Conservation (phyloP, 768 basidiomycete genomes). For the Phylloporus sp. region DNA sequence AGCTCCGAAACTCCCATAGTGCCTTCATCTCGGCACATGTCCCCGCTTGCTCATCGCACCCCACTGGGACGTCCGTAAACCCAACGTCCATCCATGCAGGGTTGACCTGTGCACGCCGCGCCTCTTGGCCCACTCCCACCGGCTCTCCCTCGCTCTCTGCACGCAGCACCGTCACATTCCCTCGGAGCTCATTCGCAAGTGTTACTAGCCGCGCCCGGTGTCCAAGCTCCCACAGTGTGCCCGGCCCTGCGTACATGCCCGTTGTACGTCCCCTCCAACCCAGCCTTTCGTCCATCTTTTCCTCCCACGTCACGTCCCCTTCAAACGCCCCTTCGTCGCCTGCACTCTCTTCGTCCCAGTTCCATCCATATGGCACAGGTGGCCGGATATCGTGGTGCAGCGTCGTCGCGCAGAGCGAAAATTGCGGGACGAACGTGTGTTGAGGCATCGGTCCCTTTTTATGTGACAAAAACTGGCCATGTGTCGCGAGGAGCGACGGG, state of each 20-base stretch:
- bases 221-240: constrained; percentile 44
- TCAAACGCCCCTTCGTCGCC: constrained; percentile 33
- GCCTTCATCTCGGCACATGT: constrained; percentile 42
- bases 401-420: constrained; percentile 47
- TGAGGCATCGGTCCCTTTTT: constrained; percentile 44
- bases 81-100: constrained; percentile 60
- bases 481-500: constrained; percentile 35
- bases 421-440: constrained; percentile 43
- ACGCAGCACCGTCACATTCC: constrained; percentile 38
- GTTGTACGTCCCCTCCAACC: constrained; percentile 77
- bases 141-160: constrained; percentile 26
- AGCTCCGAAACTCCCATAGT: constrained; percentile 48
- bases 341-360: constrained; percentile 24
- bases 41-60: constrained; percentile 32
- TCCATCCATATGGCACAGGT: constrained; percentile 46
- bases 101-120: constrained; percentile 42
- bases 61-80: constrained; percentile 43
- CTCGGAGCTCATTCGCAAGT: constrained; percentile 37
- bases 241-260: constrained; percentile 46
- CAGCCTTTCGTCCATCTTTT: constrained; percentile 57
- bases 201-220: constrained; percentile 50
- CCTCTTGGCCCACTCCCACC: constrained; percentile 33
- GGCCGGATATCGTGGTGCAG: constrained; percentile 56
- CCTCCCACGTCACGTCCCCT: constrained; percentile 58
- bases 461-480: constrained; percentile 52